Evolutionary conservation across 2,329 filamentous ascomycete species (phyloP), one percentile per base, ranked within the genome.

Genomic region (Cladophialophora exuberans): DNA sequence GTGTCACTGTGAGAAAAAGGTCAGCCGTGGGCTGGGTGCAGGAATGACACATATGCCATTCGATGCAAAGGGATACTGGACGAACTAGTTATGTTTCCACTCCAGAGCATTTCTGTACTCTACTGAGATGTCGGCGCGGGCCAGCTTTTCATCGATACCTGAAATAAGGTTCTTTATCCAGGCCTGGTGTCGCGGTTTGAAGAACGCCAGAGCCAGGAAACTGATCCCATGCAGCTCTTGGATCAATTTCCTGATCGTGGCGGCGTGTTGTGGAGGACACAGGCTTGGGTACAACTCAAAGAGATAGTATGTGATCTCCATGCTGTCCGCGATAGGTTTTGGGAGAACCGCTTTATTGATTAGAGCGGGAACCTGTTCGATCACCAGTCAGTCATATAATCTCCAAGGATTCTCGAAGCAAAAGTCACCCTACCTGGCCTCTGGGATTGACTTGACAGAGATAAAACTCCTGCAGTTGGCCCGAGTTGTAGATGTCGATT

Each of bases 261-360:
- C 33, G 33, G 33, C 33, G 33, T 36, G 33, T 36, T 36, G 33
- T 36, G 33, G 33, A 36, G 33, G 33, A 15, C 33, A 36, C 33
- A 36, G 33, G 33, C 33, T 36, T 36, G 13, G 33, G 33, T 36
- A 36, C 33, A 36, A 36, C 33, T 9, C 33, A 36, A 36, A 36
- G 13, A 36, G 33, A 36, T 36, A 36, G 33, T 36, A 36, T 36
- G 33, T 36, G 33, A 36, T 36, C 33, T 36, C 33, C 33, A 36
- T 36, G 33, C 33, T 36, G 33, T 36, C 33, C 33, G 33, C 33
- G 33, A 36, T 36, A 36, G 33, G 33, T 36, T 36, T 15, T 36
- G 33, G 33, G 33, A 36, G 33, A 36, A 36, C 13, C 33, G 33
- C 33, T 36, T 36, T 36, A 36, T 36, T 36, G 33, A 36, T 18